Evolutionary conservation across 805 yeast species (phyloP).

Genomic region (Candida glaebosa): DNA sequence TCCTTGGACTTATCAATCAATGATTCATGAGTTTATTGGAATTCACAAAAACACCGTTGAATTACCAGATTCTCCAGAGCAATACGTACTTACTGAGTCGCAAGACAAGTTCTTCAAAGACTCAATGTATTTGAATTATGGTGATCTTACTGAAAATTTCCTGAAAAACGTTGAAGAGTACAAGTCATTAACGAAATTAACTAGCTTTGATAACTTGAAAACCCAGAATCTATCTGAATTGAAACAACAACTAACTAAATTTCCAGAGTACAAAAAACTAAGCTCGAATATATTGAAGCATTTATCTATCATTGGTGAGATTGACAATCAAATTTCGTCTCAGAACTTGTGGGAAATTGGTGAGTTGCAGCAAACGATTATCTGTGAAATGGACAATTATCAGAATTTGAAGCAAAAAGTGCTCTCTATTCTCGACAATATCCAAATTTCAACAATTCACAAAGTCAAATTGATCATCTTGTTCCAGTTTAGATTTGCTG

Average conservation of each 20-base stretch:
- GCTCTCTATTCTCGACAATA: constrained; percentile 46
- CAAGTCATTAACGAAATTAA: constrained; percentile 73
- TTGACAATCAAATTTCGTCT: constrained; percentile 67
- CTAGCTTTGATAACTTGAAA: constrained; percentile 54
- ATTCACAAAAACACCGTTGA: constrained; percentile 79
- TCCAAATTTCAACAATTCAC: constrained; percentile 44
- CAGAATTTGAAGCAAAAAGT: constrained; percentile 47
- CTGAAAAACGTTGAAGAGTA: constrained; percentile 81
- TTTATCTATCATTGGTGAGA: constrained; percentile 83
- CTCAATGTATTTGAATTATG: constrained; percentile 86
- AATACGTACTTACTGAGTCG: constrained; percentile 51
- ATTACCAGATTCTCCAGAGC: constrained; percentile 50
- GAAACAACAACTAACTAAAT: constrained; percentile 85
- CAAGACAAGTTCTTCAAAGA: constrained; percentile 74
- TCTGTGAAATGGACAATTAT: constrained; percentile 46
- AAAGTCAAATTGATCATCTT: constrained; percentile 73
- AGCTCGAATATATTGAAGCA: constrained; percentile 90
- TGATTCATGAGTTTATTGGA: constrained; percentile 91
- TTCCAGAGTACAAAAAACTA: constrained; percentile 88
- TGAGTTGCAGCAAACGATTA: constrained; percentile 84
- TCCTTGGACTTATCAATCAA: constrained; percentile 98
- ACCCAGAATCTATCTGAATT: constrained; percentile 74
- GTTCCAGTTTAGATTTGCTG: constrained; percentile 59
- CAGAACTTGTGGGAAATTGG: constrained; percentile 77
- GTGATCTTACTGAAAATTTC: constrained; percentile 86